phyloP scores from a whole-genome alignment of 345 rosid genomes.

The Draba incana region DNA sequence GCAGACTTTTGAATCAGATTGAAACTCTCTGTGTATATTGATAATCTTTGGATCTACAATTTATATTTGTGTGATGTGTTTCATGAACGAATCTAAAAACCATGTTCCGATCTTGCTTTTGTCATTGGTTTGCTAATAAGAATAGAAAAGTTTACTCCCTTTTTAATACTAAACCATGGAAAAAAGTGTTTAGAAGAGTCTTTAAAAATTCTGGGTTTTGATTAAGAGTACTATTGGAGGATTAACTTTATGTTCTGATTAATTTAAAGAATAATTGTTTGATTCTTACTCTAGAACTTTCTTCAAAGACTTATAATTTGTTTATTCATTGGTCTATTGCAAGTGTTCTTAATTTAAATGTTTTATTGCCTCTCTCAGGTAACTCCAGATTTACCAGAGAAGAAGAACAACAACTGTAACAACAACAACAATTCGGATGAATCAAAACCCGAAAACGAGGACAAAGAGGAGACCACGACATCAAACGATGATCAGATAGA shows the following conservation, averaged over 20 bases:
- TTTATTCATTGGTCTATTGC: conserved; percentile 20
- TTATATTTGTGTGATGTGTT: conserved; percentile 12
- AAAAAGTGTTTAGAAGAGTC: too few species aligned
- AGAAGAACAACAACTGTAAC: conserved; percentile 2
- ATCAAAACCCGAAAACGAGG: conserved; percentile 38
- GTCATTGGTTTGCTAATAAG: too few species aligned
- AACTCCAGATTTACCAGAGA: conserved; percentile 23
- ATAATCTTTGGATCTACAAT: conserved; percentile 12
- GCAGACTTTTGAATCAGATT: conserved; percentile 1
- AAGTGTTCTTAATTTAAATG: conserved; percentile 6
- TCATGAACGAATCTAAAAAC: not conserved
- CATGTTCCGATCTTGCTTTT: not conserved
- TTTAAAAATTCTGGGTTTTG: conserved; percentile 12
- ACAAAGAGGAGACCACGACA: conserved; percentile 50
- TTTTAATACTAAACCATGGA: not conserved
- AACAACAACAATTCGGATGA: conserved; percentile 17
- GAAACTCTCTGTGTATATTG: not conserved
- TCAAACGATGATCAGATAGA: conserved; percentile 48
- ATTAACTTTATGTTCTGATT: not conserved
- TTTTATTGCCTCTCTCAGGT: conserved; percentile 24
- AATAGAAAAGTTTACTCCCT: not conserved
- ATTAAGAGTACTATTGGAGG: not conserved
- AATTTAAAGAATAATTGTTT: conserved; percentile 22
- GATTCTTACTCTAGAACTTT: conserved; percentile 31
- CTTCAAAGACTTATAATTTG: conserved; percentile 5